Percentiles rank a stretch among this genome's conserved stretches.
phyloP scores from a whole-genome alignment of 1,284 basidiomycete genomes.

The Inonotus obliquus region DNA sequence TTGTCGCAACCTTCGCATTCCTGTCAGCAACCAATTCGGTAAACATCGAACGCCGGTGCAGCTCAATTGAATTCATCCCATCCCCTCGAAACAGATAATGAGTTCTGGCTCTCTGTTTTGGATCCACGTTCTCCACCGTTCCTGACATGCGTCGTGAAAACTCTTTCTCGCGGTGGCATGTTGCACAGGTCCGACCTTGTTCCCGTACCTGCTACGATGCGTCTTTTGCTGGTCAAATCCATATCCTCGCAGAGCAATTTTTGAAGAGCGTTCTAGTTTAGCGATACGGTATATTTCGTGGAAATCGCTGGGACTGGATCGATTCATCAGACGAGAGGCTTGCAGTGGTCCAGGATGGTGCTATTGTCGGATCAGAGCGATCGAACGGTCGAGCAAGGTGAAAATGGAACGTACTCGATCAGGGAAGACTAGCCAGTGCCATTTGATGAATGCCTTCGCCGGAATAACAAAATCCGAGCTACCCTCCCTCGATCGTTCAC shows the following conservation, averaged over 20 bases:
- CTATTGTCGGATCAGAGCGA: conserved; percentile 21
- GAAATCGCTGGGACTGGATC: conserved; percentile 33
- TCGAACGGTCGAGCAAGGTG: not conserved
- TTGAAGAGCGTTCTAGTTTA: not conserved
- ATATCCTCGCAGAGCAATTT: not conserved
- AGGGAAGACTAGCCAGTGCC: conserved; percentile 16
- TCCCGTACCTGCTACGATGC: not conserved
- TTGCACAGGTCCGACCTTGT: not conserved
- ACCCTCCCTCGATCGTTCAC: not conserved
- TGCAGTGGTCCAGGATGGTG: conserved; percentile 30
- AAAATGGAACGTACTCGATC: not conserved
- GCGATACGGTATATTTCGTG: conserved; percentile 35
- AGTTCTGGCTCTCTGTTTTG: not conserved
- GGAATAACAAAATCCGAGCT: not conserved
- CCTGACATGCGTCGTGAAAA: too few relatives aligned
- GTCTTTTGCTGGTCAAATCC: not conserved
- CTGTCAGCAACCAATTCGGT: not conserved
- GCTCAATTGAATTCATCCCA: not conserved
- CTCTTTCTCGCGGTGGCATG: not conserved
- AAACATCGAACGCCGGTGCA: not conserved
- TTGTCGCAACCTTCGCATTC: too few relatives aligned
- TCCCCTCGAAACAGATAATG: not conserved
- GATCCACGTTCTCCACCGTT: not conserved
- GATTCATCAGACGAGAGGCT: conserved; percentile 28
- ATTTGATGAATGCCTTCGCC: conserved; percentile 7